These are phyloP conservation scores for Syzygium malaccense DNA, from an alignment of 441 rosid species.

Conservation along the genomic window DNA sequence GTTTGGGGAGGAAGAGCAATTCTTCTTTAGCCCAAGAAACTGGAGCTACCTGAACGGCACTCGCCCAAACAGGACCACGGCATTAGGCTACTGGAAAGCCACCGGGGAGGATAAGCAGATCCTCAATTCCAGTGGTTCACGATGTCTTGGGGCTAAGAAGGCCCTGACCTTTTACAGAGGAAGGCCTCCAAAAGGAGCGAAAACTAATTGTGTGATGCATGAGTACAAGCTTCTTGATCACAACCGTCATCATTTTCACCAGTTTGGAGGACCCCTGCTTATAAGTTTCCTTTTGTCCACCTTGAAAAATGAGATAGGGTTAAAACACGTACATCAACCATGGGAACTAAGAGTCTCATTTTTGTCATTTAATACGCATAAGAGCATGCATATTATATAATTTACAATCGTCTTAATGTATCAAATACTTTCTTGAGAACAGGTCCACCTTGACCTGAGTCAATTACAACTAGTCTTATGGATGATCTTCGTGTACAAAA, in stretches of 20 bases:
- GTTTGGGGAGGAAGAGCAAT: not conserved
- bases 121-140: slow-evolving; percentile 9
- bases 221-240: slow-evolving; percentile 33
- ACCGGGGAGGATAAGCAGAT: not conserved
- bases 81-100: slow-evolving; percentile 1
- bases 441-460: not conserved
- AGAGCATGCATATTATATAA: not conserved
- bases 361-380: not conserved
- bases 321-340: not conserved
- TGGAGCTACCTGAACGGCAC: not conserved
- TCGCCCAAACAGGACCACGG: not conserved
- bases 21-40: not conserved
- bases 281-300: slow-evolving; percentile 12
- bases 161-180: slow-evolving; percentile 33
- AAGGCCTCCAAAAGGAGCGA: slow-evolving; percentile 28
- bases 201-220: slow-evolving; percentile 38
- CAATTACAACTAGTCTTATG: not conserved
- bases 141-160: slow-evolving; percentile 38
- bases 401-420: not conserved
- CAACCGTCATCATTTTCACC: slow-evolving; percentile 10
- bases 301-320: not conserved
- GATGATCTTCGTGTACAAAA: not conserved
- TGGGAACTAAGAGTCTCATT: not conserved
- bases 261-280: slow-evolving; percentile 31
- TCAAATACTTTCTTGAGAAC: not conserved